Base-by-base conservation (phyloP, 2,329 filamentous ascomycete species). In the Sporothrix euskadiensis region DNA sequence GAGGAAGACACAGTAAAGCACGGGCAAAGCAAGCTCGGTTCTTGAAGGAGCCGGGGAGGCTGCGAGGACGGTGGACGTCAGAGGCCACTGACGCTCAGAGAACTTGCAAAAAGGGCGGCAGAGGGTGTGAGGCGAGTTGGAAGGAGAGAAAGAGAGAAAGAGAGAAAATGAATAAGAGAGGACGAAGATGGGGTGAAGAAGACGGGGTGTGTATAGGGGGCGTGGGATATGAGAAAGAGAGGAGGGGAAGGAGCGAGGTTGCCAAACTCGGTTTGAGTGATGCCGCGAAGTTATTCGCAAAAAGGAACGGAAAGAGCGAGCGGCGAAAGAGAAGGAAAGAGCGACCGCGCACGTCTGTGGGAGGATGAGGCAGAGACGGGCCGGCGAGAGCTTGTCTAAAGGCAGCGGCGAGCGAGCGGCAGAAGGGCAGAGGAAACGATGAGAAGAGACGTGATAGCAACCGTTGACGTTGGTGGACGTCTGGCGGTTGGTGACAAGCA, bases 261-360 rank as follows among this genome's bases (percentile, higher is more conserved):
- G 32, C n/a, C 19, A 72, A 57, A 49, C 41, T 72, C 71, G 74
- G 63, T 72, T 73, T 69, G 65, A 66, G 26, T 52, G 69, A 75
- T 75, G 52, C 35, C 5, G 26, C 65, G 63, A 71, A n/a, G 69
- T 35, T 72, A 73, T 73, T 72, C 71, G 72, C 72, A 75, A 75
- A 71, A 57, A 73, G 57, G 72, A 63, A 54, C 16, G 39, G 44
- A 26, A 49, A 39, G 39, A 63, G 44, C 39, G 41, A 22, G 41
- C 19, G 30, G 70, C 19, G 26, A 49, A 7, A 35, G n/a, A 12
- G 22, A 69, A 57, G 52, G 52, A 69, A 57, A 54, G 68, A 70
- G 22, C 49, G 22, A 59, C 52, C 16, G 65, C 35, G 54, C 47
- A 35, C 9, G 59, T 19, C 22, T 61, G 32, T 3, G 22, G 4